Percentiles rank a stretch among this genome's conserved stretches.
Conservation (phyloP, 352 stramenopile genomes). For the Lagenidium sp. region DNA sequence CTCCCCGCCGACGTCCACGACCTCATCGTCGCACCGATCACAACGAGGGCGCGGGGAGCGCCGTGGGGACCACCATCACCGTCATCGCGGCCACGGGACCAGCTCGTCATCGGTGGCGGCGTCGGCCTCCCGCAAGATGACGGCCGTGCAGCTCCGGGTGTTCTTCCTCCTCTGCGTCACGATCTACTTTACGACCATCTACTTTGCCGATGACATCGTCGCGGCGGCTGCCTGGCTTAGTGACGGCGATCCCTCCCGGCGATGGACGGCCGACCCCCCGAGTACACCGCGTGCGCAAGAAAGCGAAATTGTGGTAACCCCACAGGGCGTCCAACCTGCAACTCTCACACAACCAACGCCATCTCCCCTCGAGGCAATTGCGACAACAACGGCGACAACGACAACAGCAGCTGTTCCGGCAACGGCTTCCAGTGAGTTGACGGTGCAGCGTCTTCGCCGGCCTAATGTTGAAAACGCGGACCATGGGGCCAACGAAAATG, state of each 20-base stretch:
- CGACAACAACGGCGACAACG: too few relatives aligned
- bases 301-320: too few relatives aligned
- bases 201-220: slow-evolving; percentile 42
- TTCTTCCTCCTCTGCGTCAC: slow-evolving; percentile 46
- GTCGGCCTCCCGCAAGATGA: slow-evolving; percentile 8
- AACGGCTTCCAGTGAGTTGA: too few relatives aligned
- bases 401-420: too few relatives aligned
- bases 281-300: too few relatives aligned
- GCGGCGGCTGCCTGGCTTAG: slow-evolving; percentile 11
- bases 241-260: slow-evolving; percentile 2
- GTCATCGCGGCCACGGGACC: neutral
- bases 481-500: too few relatives aligned
- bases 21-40: neutral
- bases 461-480: too few relatives aligned
- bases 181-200: slow-evolving; percentile 37
- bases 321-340: too few relatives aligned
- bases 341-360: too few relatives aligned
- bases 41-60: neutral
- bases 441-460: too few relatives aligned
- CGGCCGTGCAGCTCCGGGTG: slow-evolving; percentile 21
- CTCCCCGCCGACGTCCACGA: neutral
- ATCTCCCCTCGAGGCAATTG: too few relatives aligned
- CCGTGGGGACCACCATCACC: neutral
- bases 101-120: too few relatives aligned
- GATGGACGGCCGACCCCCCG: neutral